Base-by-base conservation (phyloP, 352 stramenopile species). In the Phytophthora agathidicida region DNA sequence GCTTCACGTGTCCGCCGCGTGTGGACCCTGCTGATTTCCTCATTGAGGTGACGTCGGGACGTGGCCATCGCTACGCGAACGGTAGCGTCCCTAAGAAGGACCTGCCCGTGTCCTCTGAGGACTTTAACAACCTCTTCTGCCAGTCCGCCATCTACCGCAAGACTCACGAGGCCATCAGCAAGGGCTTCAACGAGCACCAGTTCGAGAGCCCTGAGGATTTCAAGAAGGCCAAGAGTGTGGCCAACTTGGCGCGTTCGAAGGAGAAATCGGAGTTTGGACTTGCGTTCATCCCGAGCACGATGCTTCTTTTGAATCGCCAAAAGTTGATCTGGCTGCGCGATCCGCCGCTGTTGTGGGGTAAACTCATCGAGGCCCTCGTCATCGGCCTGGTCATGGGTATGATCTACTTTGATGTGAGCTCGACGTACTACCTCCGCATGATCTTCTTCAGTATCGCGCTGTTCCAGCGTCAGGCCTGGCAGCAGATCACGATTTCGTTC, bases 311-410 rank as follows among this genome's bases (percentile, higher is more conserved):
- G 7, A 75, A 77, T 37, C 75, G 82, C 7, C 78, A 89, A 45
- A 91, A 88, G 60, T 78, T 73, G 5, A 73, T 89, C 17, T 88
- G 77, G 79, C 33, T 89, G 6, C 79, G 79, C 23, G 70, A 94
- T 7, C 61, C 65, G 7, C 73, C 83, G n/a, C 42, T 91, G 1
- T 26, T 89, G 10, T 88, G 71, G 71, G 81, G 80, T 7, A 90
- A 89, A 35, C 17, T 89, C 1, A 58, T 88, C 14, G 79, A 88
- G 53, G 79, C 73, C 0, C 9, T 89, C 7, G 67, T 96, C 19
- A 79, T 96, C 26, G 88, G 89, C 42, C 39, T 96, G 1, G 79
- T 89, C 22, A 72, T 97, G 2, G 91, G 87, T 35, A 77, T 88
- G 52, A 71, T 89, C 50, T 85, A 83, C 80, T 87, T 76, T 64